phyloP scores from a whole-genome alignment of 2,329 filamentous ascomycete genomes.

The Trichoderma simmonsii region DNA sequence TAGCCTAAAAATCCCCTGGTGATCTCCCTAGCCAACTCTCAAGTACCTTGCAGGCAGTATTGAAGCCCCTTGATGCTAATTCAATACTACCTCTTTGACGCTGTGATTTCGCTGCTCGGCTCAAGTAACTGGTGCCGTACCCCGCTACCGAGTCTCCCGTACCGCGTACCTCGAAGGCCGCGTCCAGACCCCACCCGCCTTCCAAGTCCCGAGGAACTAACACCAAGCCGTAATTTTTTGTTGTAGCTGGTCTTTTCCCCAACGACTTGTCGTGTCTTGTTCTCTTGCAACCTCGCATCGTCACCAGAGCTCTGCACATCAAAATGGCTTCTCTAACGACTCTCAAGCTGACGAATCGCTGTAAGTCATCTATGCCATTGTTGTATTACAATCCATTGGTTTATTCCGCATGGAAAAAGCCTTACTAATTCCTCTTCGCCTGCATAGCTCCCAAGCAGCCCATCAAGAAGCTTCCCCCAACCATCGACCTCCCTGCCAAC shows the following conservation, averaged over 20 bases:
- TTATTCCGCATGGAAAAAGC: background rate
- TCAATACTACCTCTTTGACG: background rate
- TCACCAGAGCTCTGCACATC: background rate
- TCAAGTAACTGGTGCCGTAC: background rate
- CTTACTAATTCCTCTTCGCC: background rate
- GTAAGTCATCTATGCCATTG: slow-evolving; percentile 8
- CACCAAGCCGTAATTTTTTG: background rate
- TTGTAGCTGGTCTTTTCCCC: background rate
- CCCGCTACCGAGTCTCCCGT: background rate
- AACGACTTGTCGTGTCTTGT: background rate
- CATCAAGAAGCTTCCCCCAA: slow-evolving; percentile 52
- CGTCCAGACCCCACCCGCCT: background rate
- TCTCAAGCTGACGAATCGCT: slow-evolving; percentile 25
- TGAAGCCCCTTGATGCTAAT: background rate
- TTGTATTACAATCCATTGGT: background rate
- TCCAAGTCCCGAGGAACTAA: background rate
- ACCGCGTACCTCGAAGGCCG: background rate
- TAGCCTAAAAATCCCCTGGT: background rate
- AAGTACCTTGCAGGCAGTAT: background rate
- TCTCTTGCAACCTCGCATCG: background rate
- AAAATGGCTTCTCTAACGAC: slow-evolving; percentile 19
- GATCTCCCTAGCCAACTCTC: background rate
- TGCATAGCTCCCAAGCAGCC: slow-evolving; percentile 46
- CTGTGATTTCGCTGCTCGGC: background rate
- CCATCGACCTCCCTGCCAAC: slow-evolving; percentile 46